Base-by-base conservation (phyloP, 352 stramenopile genomes). In the Globisporangium takayamanum region DNA sequence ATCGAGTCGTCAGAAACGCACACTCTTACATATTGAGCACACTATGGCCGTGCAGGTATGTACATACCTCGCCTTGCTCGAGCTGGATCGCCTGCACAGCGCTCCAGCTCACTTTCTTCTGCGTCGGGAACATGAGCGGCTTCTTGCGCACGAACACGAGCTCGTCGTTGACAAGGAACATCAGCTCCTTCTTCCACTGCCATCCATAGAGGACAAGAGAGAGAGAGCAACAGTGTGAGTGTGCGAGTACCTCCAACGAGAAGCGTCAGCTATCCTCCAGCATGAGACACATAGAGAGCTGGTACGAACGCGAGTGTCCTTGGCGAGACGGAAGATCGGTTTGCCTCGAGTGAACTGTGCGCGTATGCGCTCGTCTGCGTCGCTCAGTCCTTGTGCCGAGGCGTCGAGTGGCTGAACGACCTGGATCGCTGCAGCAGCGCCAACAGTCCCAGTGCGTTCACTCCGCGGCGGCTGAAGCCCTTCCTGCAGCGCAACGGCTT, bases 151-250 rank as follows among this genome's bases (percentile, higher is more conserved):
- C 55, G 25, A 80, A 66, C 39, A 76, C 45, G 28, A 80, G 50
- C 5, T 65, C 60, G 10, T 72, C 62, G 25, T 71, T 60, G 0
- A 68, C 45, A 5, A 76, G 50, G 20, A 60, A 57, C 22, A 80
- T 52, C n/a, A 61, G 63, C 45, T 80, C 72, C 26, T 73, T 71
- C 36, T 57, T 61, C 68, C 71, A 79, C 71, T 79, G 36, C 20
- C 1, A 20, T 20, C 22, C 1, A 20, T 20, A 15, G 11, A n/a
- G 15, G 15, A 2, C 28, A 12, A 14, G 36, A 16, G 26, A 25
- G 30, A 18, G 26, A 50, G 8, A 25, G 11, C 42, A 51, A 14
- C 28, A 10, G 18, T 3, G 25, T 10, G 20, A 45, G 39, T 14
- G 18, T 22, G 41, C 14, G 41, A 20, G 41, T 26, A 22, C 18